Percentiles rank a stretch among this genome's conserved stretches.
phyloP scores from a whole-genome alignment of 1,284 basidiomycete genomes.

The Apiotrichum sp. region DNA sequence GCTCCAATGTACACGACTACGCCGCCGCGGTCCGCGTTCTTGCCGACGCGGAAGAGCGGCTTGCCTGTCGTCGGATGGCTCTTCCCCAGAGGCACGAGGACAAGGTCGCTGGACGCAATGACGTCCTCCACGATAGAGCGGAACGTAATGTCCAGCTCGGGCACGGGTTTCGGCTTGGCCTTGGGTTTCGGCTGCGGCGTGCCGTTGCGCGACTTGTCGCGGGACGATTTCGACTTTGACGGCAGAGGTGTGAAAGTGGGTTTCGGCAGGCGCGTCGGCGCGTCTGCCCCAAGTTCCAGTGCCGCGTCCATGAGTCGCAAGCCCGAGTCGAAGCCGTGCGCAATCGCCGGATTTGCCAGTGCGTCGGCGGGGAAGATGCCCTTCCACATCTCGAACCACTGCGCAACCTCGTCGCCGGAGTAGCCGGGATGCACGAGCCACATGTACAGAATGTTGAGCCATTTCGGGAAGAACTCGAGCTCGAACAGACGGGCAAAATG shows the following conservation, averaged over 20 bases:
- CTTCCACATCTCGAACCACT: slow-evolving; percentile 87
- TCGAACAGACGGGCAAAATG: slow-evolving; percentile 76
- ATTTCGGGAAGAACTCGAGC: slow-evolving; percentile 90
- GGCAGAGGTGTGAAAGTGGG: slow-evolving; percentile 53
- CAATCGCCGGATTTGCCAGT: slow-evolving; percentile 59
- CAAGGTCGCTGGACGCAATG: slow-evolving; percentile 71
- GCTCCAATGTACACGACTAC: slow-evolving; percentile 59
- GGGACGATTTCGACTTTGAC: not conserved
- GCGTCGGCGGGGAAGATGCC: slow-evolving; percentile 64
- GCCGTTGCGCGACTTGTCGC: not conserved
- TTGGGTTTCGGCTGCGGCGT: slow-evolving; percentile 22
- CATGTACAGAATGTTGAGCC: slow-evolving; percentile 81
- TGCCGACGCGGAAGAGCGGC: slow-evolving; percentile 76
- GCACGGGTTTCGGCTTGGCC: slow-evolving; percentile 17
- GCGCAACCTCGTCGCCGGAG: slow-evolving; percentile 81
- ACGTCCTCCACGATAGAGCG: slow-evolving; percentile 81
- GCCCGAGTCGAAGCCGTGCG: slow-evolving; percentile 73
- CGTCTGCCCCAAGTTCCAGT: slow-evolving; percentile 70
- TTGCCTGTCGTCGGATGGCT: slow-evolving; percentile 75
- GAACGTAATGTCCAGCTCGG: slow-evolving; percentile 75
- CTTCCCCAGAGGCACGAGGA: slow-evolving; percentile 78
- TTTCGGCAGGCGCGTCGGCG: slow-evolving; percentile 58
- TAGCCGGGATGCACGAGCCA: slow-evolving; percentile 82
- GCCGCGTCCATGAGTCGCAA: slow-evolving; percentile 89
- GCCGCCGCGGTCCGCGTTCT: slow-evolving; percentile 70